These are phyloP conservation scores for Pichia ethanolica DNA, from an alignment of 805 yeast species.

Conservation along the genomic window DNA sequence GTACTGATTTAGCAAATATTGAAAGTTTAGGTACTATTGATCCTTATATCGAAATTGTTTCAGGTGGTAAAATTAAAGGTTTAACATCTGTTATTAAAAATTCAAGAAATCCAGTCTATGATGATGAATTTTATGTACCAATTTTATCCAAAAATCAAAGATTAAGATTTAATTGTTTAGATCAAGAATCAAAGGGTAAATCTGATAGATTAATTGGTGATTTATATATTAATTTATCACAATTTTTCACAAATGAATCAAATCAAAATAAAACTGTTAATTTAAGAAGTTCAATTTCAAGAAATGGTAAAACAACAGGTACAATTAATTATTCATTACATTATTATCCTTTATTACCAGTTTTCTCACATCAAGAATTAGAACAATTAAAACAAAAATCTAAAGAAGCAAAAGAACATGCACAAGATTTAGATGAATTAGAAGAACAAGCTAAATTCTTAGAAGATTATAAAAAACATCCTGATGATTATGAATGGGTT, in stretches of 20 bases:
- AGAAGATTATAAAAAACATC: conserved; percentile 45
- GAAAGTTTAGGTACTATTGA: conserved; percentile 69
- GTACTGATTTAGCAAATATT: conserved; percentile 44
- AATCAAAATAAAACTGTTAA: conserved; percentile 10
- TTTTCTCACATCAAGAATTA: conserved; percentile 51
- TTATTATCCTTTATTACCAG: conserved; percentile 59
- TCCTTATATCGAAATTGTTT: conserved; percentile 57
- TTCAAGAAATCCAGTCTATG: conserved; percentile 49
- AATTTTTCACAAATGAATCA: conserved; percentile 9
- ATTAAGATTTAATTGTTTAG: conserved; percentile 52
- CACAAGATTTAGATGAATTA: conserved; percentile 32
- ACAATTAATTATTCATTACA: conserved; percentile 46
- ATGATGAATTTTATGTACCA: conserved; percentile 54
- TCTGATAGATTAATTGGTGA: conserved; percentile 57
- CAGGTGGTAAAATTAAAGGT: conserved; percentile 51
- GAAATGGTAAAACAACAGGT: conserved; percentile 33
- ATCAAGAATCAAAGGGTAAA: conserved; percentile 54
- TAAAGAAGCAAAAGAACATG: conserved; percentile 33
- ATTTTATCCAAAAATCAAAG: conserved; percentile 53
- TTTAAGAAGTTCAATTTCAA: conserved; percentile 5
- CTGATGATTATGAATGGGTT: conserved; percentile 60
- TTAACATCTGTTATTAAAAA: conserved; percentile 48
- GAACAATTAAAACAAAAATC: conserved; percentile 36
- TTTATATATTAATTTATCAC: conserved; percentile 31
- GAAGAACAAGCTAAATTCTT: conserved; percentile 43